These are phyloP conservation scores for Phytopythium ostracodes DNA, from an alignment of 352 stramenopile genomes.

Conservation along the genomic window DNA sequence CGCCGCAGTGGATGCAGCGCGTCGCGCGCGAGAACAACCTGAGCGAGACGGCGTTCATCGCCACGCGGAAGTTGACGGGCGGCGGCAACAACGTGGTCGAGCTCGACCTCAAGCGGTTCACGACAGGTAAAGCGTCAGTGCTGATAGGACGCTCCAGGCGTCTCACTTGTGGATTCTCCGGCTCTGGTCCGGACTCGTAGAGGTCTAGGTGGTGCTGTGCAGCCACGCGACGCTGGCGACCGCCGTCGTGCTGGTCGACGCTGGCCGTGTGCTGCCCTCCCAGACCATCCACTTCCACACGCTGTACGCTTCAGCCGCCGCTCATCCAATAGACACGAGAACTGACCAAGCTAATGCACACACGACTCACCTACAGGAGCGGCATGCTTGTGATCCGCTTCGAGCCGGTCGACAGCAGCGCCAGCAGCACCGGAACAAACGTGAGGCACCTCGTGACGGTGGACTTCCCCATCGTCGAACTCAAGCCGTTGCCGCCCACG, in stretches of 20 bases:
- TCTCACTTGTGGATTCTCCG: background rate
- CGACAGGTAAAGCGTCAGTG: no score
- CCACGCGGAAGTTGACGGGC: conserved; percentile 10
- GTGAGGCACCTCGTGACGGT: conserved; percentile 49
- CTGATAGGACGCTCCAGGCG: background rate
- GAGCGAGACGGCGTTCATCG: conserved; percentile 90
- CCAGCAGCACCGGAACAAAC: background rate
- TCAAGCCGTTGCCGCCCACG: conserved; percentile 5
- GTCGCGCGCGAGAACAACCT: conserved; percentile 92
- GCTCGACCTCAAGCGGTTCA: conserved; percentile 66
- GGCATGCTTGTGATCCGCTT: conserved; percentile 37
- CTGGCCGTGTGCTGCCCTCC: conserved; percentile 24
- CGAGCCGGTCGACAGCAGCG: conserved; percentile 15
- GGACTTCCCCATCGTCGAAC: conserved; percentile 44
- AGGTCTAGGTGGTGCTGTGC: conserved; percentile 83
- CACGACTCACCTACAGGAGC: conserved; percentile 19
- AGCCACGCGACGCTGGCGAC: conserved; percentile 90
- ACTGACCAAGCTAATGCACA: conserved; percentile 1
- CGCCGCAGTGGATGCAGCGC: conserved; percentile 48
- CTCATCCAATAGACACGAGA: no score
- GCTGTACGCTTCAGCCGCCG: conserved; percentile 18
- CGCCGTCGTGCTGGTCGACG: conserved; percentile 72
- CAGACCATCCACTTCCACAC: conserved; percentile 72
- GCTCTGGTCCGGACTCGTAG: no score
- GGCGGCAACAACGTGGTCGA: conserved; percentile 10